phyloP scores from a whole-genome alignment of 164 flowering plant species.

The Dillenia suffruticosa region DNA sequence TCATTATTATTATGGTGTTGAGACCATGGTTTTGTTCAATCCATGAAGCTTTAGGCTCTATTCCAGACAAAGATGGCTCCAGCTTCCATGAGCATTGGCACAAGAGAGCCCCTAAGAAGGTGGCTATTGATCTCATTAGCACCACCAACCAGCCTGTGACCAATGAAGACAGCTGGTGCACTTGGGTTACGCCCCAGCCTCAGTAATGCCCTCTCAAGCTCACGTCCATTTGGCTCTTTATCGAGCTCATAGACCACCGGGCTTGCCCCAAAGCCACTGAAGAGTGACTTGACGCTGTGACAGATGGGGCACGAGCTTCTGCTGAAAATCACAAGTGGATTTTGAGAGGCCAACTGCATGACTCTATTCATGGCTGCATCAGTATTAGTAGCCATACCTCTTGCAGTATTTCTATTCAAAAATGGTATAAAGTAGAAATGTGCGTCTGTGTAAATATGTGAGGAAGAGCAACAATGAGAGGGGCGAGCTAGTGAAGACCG shows the following conservation, averaged over 20 bases:
- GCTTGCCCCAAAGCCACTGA: slow-evolving; percentile 5
- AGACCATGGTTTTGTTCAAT: no score
- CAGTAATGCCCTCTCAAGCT: slow-evolving; percentile 25
- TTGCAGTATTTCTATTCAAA: no score
- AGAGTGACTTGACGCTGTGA: slow-evolving; percentile 6
- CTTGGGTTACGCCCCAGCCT: slow-evolving; percentile 13
- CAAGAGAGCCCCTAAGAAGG: slow-evolving; percentile 24
- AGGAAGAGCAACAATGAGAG: no score
- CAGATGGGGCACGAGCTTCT: slow-evolving; percentile 14
- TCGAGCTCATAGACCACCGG: slow-evolving; percentile 14
- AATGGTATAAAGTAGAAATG: no score
- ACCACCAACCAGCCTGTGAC: slow-evolving; percentile 25
- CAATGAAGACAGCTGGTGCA: slow-evolving; percentile 36
- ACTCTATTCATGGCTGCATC: slow-evolving; percentile 9
- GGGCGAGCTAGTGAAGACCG: no score
- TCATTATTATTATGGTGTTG: no score
- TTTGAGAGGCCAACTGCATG: neutral
- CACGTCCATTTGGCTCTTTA: slow-evolving; percentile 5
- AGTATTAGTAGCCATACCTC: no score
- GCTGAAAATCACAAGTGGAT: slow-evolving; percentile 15
- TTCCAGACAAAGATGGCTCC: slow-evolving; percentile 13
- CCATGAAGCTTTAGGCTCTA: no score
- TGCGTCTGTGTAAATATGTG: no score
- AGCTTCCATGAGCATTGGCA: slow-evolving; percentile 26
- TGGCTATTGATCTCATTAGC: slow-evolving; percentile 28